A percentile compares a stretch with the other conserved stretches of the same genome.
phyloP scores from a whole-genome alignment of 441 rosid genomes.

The Kokia cookei region DNA sequence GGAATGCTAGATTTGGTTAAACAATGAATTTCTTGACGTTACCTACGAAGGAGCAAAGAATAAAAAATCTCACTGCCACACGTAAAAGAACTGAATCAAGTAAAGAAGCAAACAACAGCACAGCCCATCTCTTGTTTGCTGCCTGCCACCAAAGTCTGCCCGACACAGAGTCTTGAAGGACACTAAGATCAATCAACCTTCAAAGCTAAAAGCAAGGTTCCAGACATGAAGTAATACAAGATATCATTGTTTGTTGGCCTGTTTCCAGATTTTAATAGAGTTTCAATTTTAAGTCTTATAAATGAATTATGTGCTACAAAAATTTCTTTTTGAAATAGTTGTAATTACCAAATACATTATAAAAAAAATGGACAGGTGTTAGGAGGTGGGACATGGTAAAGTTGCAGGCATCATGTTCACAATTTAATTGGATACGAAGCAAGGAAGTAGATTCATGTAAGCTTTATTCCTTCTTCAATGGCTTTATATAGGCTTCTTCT shows the following conservation, averaged over 20 bases:
- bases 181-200: neutral
- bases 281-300: too few species aligned
- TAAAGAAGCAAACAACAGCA: neutral
- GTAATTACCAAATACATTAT: neutral
- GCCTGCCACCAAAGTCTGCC: neutral
- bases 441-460: constrained; percentile 37
- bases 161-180: neutral
- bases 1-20: neutral
- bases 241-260: too few species aligned
- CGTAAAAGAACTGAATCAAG: too few species aligned
- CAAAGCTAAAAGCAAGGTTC: neutral
- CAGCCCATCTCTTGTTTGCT: neutral
- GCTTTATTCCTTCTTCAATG: constrained; percentile 15
- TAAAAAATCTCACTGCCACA: neutral
- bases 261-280: too few species aligned
- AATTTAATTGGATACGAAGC: constrained; percentile 28
- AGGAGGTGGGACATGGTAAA: neutral
- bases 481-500: constrained; percentile 17
- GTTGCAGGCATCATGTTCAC: constrained; percentile 12
- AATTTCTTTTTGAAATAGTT: neutral
- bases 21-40: neutral
- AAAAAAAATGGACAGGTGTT: neutral
- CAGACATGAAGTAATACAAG: neutral
- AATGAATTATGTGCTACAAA: too few species aligned
- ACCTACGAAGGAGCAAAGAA: neutral